Evolutionary conservation across 306 rosid genomes (phyloP).

Genomic region (Quercus dentata): DNA sequence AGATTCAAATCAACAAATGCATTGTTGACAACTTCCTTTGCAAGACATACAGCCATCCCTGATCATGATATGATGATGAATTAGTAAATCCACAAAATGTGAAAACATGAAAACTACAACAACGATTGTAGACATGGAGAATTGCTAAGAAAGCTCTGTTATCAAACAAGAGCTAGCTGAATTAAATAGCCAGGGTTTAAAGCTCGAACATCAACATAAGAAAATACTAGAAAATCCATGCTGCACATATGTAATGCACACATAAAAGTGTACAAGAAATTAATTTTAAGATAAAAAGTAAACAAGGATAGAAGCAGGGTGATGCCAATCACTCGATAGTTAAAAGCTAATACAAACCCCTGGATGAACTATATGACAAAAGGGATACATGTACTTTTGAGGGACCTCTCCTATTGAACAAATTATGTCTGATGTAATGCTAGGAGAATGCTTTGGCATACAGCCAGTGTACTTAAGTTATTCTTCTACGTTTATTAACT

Average conservation of each 20-base stretch:
- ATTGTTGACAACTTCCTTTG: slow-evolving; percentile 59
- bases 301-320: not conserved
- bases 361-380: not conserved
- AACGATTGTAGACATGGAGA: not conserved
- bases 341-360: not conserved
- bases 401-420: not conserved
- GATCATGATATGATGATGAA: slow-evolving; percentile 27
- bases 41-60: slow-evolving; percentile 74
- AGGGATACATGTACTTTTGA: not conserved
- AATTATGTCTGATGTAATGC: not conserved
- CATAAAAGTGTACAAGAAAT: not conserved
- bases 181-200: not conserved
- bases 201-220: not conserved
- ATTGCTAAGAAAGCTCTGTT: not conserved
- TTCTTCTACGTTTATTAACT: not conserved
- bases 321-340: not conserved
- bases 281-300: not conserved
- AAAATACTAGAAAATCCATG: not conserved
- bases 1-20: slow-evolving; percentile 63
- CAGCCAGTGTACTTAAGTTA: not conserved
- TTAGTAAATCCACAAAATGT: slow-evolving; percentile 24
- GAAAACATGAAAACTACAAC: not conserved
- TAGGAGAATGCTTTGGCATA: not conserved
- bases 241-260: not conserved
- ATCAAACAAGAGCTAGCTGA: slow-evolving; percentile 16